phyloP scores from a whole-genome alignment of 345 rosid species.

The Murraya paniculata region DNA sequence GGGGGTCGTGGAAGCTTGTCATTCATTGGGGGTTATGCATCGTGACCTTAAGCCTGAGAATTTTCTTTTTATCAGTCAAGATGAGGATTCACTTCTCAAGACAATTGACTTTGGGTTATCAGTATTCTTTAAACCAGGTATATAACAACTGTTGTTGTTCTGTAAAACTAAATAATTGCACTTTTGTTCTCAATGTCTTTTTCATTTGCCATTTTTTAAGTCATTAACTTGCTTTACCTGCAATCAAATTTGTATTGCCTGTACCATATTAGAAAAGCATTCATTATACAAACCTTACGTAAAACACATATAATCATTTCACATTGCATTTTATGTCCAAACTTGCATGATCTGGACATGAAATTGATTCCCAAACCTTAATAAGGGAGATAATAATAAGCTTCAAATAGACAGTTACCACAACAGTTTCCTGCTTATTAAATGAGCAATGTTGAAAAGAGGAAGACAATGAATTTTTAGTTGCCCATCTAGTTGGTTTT shows the following conservation, averaged over 20 bases:
- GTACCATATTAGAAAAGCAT: background rate
- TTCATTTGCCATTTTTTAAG: background rate
- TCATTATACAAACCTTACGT: background rate
- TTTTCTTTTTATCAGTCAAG: constrained; percentile 61
- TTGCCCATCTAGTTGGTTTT: background rate
- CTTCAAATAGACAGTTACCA: background rate
- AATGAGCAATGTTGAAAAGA: background rate
- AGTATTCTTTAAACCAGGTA: constrained; percentile 86
- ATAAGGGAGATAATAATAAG: background rate
- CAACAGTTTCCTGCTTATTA: background rate
- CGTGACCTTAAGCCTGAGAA: constrained; percentile 91
- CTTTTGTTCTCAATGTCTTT: background rate
- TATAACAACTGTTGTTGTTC: background rate
- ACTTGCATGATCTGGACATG: background rate
- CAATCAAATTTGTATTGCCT: background rate
- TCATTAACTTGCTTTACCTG: background rate
- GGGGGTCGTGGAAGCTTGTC: constrained; percentile 86
- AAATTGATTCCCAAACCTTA: background rate
- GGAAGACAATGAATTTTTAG: background rate
- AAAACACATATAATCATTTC: background rate
- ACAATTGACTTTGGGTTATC: constrained; percentile 89
- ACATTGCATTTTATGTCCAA: background rate
- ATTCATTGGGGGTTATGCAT: constrained; percentile 91
- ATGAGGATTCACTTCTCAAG: constrained; percentile 75
- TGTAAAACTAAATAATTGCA: background rate